These are phyloP conservation scores for Lachnellula subtilissima DNA, from an alignment of 2,329 filamentous ascomycete genomes.

Conservation along the genomic window DNA sequence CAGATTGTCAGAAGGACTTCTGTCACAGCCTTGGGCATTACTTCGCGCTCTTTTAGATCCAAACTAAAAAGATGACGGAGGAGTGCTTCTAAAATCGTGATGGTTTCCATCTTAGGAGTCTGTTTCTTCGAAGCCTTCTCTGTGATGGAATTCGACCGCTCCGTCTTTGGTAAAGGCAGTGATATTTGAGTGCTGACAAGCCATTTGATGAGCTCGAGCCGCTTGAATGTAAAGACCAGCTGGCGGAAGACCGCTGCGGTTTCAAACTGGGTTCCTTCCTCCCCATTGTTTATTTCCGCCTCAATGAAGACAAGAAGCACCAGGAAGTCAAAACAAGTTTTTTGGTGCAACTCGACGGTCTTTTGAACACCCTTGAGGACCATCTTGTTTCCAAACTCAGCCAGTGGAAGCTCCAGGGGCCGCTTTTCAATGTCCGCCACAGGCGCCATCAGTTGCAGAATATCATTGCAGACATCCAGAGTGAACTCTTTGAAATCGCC, in stretches of 20 bases:
- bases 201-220: conserved; percentile 71
- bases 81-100: conserved; percentile 56
- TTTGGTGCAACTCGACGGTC: conserved; percentile 65
- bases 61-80: conserved; percentile 61
- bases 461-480: conserved; percentile 48
- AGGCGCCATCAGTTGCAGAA: conserved; percentile 44
- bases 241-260: conserved; percentile 69
- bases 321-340: conserved; percentile 75
- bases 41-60: conserved; percentile 44
- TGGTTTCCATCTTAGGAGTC: conserved; percentile 42
- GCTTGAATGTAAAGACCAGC: conserved; percentile 65
- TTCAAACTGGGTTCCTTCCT: conserved; percentile 60
- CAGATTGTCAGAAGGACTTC: conserved; percentile 63
- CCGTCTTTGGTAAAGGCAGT: conserved; percentile 41
- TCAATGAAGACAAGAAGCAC: conserved; percentile 83
- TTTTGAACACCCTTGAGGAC: conserved; percentile 76
- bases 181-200: conserved; percentile 56
- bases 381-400: conserved; percentile 70
- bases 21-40: conserved; percentile 57
- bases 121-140: conserved; percentile 33
- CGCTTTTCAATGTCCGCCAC: conserved; percentile 31
- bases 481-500: conserved; percentile 57
- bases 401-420: conserved; percentile 44
- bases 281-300: conserved; percentile 70
- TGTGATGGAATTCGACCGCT: conserved; percentile 33